Base-by-base conservation (phyloP, 176 grass and related monocot species). In the Carex pumila region DNA sequence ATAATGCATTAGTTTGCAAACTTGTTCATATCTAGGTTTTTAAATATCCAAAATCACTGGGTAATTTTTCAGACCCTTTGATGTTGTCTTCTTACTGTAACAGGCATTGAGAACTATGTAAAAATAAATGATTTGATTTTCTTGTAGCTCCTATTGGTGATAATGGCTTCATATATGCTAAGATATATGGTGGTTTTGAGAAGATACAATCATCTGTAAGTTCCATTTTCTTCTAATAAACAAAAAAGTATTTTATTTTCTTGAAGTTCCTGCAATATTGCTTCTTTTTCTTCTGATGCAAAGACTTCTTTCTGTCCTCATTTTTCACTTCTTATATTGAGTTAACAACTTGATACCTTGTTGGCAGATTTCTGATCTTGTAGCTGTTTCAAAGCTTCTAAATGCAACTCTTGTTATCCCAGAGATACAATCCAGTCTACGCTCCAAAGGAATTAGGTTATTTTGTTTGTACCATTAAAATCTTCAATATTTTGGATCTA, bases 301-400 rank as follows among this genome's bases (percentile, higher is more conserved):
- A 25, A 25, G 25, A 25, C 25, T 25, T 25, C 25, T 47, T 54
- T 77, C 34, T 25, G 5, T 15, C 73, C 14, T 78, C 12, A 78
- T 57, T 31, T 74, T n/a, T 57, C 52, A 78, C 73, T 78, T 78
- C 14, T 54, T 78, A 57, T 78, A 57, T 77, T 17, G 73, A 77
- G 50, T 17, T 36, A 57, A 57, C 61, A 70, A 32, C n/a, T 58
- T 87, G 49, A 64, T 89, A 68, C 29, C 85, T 62, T 61, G 13
- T 90, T 92, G 91, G 84, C 91, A 99, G 96, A 95, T 99, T 74
- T 99, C 92, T 87, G 96, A 99, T 89, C 88, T 99, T 90, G 96
- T 95, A 72, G 90, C 87, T 43, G 63, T 99, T 88, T 74, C 96
- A 52, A 95, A 91, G 85, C 90, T 99, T 60, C 89, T 99, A 89